Evolutionary conservation across 345 rosid genomes (phyloP).

Genomic region (Lepidium aucheri): DNA sequence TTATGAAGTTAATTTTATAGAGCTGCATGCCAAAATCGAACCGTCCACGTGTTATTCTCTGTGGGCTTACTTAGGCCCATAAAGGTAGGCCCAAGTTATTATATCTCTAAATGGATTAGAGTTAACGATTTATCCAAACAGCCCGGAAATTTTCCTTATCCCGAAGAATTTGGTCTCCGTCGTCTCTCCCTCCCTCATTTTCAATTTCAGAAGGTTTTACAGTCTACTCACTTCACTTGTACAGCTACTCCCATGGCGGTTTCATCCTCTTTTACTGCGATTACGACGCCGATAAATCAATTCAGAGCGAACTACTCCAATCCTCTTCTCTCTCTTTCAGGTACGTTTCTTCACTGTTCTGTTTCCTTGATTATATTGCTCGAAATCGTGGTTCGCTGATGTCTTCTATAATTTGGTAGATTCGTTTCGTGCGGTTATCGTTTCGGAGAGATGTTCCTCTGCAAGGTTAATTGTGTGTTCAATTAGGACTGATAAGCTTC

Average conservation of each 20-base stretch:
- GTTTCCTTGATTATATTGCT: neutral
- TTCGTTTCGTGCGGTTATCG: constrained; percentile 24
- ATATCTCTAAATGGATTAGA: neutral
- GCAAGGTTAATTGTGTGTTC: constrained; percentile 15
- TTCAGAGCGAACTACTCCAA: constrained; percentile 34
- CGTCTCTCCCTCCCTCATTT: neutral
- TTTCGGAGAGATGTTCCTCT: constrained; percentile 15
- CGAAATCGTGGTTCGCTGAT: neutral
- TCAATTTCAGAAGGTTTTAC: neutral
- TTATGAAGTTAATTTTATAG: neutral
- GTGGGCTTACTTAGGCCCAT: neutral
- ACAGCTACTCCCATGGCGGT: constrained; percentile 46
- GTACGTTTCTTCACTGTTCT: constrained; percentile 14
- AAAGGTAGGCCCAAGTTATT: neutral
- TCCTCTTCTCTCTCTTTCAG: constrained; percentile 34
- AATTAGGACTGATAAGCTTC: constrained; percentile 28
- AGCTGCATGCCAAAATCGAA: neutral
- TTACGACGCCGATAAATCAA: constrained; percentile 28
- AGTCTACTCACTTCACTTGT: neutral
- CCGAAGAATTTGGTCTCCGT: neutral
- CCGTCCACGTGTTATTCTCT: neutral
- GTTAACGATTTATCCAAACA: constrained; percentile 1
- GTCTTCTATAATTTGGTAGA: constrained; percentile 18
- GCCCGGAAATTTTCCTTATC: constrained; percentile 3
- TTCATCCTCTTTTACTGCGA: constrained; percentile 35